Percentiles rank a stretch among this genome's conserved stretches.
Evolutionary conservation across 495 filamentous ascomycete species (phyloP).

Genomic region (Achaetomiella virescens): DNA sequence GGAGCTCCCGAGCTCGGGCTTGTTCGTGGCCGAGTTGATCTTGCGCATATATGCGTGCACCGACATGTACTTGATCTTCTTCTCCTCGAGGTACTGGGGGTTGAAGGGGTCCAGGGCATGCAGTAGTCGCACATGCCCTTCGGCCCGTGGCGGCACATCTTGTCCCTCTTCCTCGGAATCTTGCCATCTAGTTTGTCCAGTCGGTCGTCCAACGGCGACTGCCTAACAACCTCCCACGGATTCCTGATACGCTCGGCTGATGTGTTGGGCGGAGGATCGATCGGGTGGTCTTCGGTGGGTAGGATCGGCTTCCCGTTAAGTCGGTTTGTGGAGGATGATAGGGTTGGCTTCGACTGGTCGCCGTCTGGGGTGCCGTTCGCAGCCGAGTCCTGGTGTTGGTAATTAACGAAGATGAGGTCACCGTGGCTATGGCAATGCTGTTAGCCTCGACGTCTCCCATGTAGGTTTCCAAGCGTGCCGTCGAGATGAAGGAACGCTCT

Average conservation of each 20-base stretch:
- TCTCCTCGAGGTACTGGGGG: slow-evolving; percentile 75
- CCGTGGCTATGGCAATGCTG: slow-evolving; percentile 58
- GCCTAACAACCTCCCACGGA: slow-evolving; percentile 86
- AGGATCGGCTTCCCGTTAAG: slow-evolving; percentile 76
- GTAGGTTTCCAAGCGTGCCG: background rate
- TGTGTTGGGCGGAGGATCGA: slow-evolving; percentile 50
- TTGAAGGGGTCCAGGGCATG: slow-evolving; percentile 97
- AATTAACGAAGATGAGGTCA: slow-evolving; percentile 81
- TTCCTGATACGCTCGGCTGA: slow-evolving; percentile 67
- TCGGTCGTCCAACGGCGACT: slow-evolving; percentile 77
- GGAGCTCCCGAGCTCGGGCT: slow-evolving; percentile 80
- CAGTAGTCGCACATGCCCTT: slow-evolving; percentile 99
- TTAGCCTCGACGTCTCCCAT: slow-evolving; percentile 11
- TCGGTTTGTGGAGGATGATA: slow-evolving; percentile 48
- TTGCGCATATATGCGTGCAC: slow-evolving; percentile 94
- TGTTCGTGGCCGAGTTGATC: slow-evolving; percentile 92
- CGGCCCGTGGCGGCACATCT: slow-evolving; percentile 91
- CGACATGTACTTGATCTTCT: slow-evolving; percentile 97
- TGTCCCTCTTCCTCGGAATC: slow-evolving; percentile 72
- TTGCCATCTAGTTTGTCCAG: slow-evolving; percentile 91
- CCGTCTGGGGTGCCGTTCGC: slow-evolving; percentile 27
- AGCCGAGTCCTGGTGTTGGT: slow-evolving; percentile 44
- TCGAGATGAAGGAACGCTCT: slow-evolving; percentile 11
- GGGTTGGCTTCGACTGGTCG: slow-evolving; percentile 35
- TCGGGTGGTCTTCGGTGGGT: slow-evolving; percentile 58